Conservation (phyloP, 495 filamentous ascomycete genomes). For the Letharia columbiana region DNA sequence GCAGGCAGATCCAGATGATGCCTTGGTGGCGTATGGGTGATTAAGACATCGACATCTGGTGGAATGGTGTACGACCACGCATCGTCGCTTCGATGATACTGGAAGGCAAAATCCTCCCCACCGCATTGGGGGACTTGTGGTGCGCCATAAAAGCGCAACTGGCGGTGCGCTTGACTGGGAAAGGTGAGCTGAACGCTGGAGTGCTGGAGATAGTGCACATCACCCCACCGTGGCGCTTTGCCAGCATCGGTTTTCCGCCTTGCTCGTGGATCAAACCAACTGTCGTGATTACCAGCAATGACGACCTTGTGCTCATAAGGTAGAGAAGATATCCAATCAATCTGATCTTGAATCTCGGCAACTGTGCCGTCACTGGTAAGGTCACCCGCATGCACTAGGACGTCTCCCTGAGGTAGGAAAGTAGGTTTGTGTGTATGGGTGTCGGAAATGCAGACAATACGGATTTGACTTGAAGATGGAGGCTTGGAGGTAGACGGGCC, state of each 20-base stretch:
- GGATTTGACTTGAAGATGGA: conserved; percentile 46
- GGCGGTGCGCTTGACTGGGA: conserved; percentile 29
- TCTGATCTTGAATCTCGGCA: conserved; percentile 61
- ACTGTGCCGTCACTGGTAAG: conserved; percentile 63
- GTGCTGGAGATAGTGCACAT: conserved; percentile 59
- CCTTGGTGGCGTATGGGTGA: conserved; percentile 69
- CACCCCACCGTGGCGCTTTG: conserved; percentile 45
- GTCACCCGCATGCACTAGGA: conserved; percentile 87
- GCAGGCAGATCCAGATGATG: conserved; percentile 62
- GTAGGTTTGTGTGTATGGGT: conserved; percentile 63
- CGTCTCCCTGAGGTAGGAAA: conserved; percentile 65
- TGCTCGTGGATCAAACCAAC: conserved; percentile 59
- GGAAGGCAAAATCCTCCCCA: conserved; percentile 57
- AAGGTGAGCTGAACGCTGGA: conserved; percentile 44
- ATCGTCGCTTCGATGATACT: conserved; percentile 51
- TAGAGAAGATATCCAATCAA: conserved; percentile 69
- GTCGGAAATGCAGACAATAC: conserved; percentile 83
- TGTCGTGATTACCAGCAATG: conserved; percentile 85
- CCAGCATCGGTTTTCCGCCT: conserved; percentile 37
- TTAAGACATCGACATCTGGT: conserved; percentile 63
- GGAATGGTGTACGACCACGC: conserved; percentile 64
- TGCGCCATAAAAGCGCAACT: conserved; percentile 52
- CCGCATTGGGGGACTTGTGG: conserved; percentile 55
- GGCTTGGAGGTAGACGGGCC: conserved; percentile 49
- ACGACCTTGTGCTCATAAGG: conserved; percentile 73